Base-by-base conservation (phyloP, 2,329 filamentous ascomycete genomes). In the Pseudogymnoascus sp. region DNA sequence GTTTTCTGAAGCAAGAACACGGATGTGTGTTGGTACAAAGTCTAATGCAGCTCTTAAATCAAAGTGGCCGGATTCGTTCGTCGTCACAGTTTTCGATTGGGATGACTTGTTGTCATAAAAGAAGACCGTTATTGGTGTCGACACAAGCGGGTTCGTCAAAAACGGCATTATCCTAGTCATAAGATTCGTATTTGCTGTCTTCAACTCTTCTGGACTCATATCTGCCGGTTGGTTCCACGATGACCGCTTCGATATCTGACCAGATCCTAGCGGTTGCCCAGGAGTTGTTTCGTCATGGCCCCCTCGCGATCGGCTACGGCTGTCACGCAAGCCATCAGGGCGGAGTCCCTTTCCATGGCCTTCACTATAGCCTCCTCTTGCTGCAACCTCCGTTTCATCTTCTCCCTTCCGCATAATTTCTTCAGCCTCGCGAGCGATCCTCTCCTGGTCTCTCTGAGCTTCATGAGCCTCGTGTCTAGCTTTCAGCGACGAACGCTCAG, bases 51-150 rank as follows among this genome's bases (percentile, higher is more conserved):
- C 91, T 11, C 92, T 84, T 30, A 92, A 78, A 39, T 79, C 82
- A 69, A 99, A 99, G 73, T 99, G 94, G 0, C 94, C 94, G 0
- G 90, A 86, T 33, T 94, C 88, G 69, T 97, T 88, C 0, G 95
- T 99, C 64, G 84, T 82, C 3, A 96, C 85, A 0, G 90, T 96
- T 59, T 88, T 84, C 28, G 93, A 95, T 67, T 92, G 87, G 1
- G 93, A 96, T 58, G 86, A 81, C 2, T 81, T 76, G 12, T 95
- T 86, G 68, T 97, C 94, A 76, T 95, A 99, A 74, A 99, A 97
- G 78, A 97, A 97, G 1, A 96, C 79, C 0, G 92, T 97, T 60
- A 99, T 87, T 0, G 92, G 87, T 18, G 86, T 82, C 58, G 88
- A 84, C 1, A 87, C 84, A 61, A 92, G 78, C 0, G 94, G 91